Conservation (phyloP, 352 stramenopile species). For the Globisporangium polare region DNA sequence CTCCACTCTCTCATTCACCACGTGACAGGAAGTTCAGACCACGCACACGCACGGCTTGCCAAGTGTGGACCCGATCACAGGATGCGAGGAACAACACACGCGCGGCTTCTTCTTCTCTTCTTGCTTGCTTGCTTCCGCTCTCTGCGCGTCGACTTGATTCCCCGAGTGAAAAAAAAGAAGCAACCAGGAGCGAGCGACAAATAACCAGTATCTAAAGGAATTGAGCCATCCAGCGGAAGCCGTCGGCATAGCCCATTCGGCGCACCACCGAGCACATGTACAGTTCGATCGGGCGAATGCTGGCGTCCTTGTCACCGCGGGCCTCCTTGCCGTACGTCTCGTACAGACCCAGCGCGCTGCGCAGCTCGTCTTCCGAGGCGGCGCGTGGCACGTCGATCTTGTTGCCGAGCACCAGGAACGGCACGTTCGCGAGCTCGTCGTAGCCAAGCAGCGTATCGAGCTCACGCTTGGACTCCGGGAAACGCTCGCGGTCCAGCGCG, state of each 20-base stretch:
- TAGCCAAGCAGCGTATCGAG: slow-evolving; percentile 96
- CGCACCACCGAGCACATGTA: slow-evolving; percentile 99
- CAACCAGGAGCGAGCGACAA: slow-evolving; percentile 2
- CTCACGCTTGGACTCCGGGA: slow-evolving; percentile 99
- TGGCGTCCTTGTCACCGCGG: slow-evolving; percentile 83
- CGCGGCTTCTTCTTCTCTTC: background rate
- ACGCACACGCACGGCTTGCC: background rate
- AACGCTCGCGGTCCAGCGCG: slow-evolving; percentile 96
- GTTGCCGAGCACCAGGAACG: slow-evolving; percentile 99
- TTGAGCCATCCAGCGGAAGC: slow-evolving; percentile 88
- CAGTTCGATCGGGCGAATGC: slow-evolving; percentile 96
- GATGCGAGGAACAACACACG: background rate
- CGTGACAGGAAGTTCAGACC: background rate
- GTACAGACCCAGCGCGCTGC: slow-evolving; percentile 93
- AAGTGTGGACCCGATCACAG: background rate
- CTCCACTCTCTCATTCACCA: background rate
- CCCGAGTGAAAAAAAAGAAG: background rate
- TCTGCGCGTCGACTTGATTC: background rate
- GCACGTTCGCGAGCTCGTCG: slow-evolving; percentile 97
- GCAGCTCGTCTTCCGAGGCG: slow-evolving; percentile 98
- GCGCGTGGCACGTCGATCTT: slow-evolving; percentile 99
- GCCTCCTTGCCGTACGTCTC: slow-evolving; percentile 99
- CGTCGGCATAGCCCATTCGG: slow-evolving; percentile 98
- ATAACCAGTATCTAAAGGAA: slow-evolving; percentile 67
- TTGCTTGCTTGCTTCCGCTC: background rate